Base-by-base conservation (phyloP, 305 asterid species). In the Fraxinus xanthoxyloides region DNA sequence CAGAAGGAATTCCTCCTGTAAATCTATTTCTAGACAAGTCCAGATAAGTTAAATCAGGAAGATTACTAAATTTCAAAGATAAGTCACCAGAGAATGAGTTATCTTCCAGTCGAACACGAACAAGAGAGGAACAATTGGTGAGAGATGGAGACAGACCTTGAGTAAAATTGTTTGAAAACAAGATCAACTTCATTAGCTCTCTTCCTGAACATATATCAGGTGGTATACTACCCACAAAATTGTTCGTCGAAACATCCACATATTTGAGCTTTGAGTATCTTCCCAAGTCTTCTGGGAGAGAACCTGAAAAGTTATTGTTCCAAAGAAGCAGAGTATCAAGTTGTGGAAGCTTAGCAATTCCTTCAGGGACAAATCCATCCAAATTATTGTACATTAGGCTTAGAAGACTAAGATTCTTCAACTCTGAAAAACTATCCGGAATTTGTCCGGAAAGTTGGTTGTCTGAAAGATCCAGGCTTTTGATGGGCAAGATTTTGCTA, bases 391-490 rank as follows among this genome's bases (percentile, higher is more conserved):
- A 96, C 99, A 96, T 96, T 32, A 96, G 86, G 78, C 99, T 94
- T 85, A 96, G 87, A 85, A 96, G 74, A 72, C 72, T 88, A 0
- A 96, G 93, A 78, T 88, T 96, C 84, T 87, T 90, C 83, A 96
- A 63, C 82, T 90, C 93, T 0, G 98, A 92, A 43, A 96, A 90
- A 70, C 91, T 92, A 54, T 92, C 95, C 8, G 99, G 99, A 54
- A 96, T 87, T 21, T 88, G 73, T 4, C 99, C 99, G 59, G 91
- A 89, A 72, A 96, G 92, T 19, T 87, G 78, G 85, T 96, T 96
- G 80, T 93, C 99, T 0, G 99, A 96, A 90, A 96, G 98, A 91
- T 96, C 99, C 92, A 96, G 88, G 87, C 99, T 96, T 87, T 86
- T 84, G 77, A 96, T 91, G 61, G 89, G 40, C 70, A 12, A 81